Base-by-base conservation (phyloP, 352 stramenopile genomes). In the Globisporangium splendens region DNA sequence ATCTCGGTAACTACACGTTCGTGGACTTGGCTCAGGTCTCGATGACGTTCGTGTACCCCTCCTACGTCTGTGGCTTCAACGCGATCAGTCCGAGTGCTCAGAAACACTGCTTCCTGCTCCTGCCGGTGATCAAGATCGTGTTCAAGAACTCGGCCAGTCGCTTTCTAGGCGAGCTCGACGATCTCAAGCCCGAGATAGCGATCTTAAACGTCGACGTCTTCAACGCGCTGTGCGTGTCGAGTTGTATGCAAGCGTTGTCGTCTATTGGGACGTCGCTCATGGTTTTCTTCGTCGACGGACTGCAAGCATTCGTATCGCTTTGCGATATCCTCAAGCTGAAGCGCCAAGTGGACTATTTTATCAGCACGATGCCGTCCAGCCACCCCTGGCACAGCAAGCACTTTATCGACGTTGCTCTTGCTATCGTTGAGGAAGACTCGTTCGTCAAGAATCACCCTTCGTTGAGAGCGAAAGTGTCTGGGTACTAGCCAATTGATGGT, bases 261-360 rank as follows among this genome's bases (percentile, higher is more conserved):
- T 55, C 49, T 11, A 55, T 42, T 10, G 39, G 7, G 11, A 28
- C 31, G 39, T 53, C 66, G 8, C 53, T 57, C 0, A 55, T 83
- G n/a, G n/a, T 13, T 74, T 78, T 56, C n/a, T 11, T 24, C 11
- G 52, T 78, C 10, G 71, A 83, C 22, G 41, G 70, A n/a, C 24
- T 62, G 0, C 70, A 78, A 14, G 62, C 70, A 7, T 79, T 59
- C 41, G 22, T 74, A 0, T 68, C 73, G 0, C 67, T 79, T 42
- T 24, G 55, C 22, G 73, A 83, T 22, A 61, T 83, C 5, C 6
- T 14, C 21, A 12, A 41, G 12, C 35, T 41, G 35, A 7, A 41
- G 7, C 35, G 7, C 12, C 7, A 41, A 13, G 35, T 41, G 35
- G 12, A 41, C 7, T n/a, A n/a, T n/a, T n/a, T n/a, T n/a, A n/a